Evolutionary conservation across 805 yeast genomes (phyloP), one percentile per base, ranked within the genome.

Genomic region (Starmerella cellae): DNA sequence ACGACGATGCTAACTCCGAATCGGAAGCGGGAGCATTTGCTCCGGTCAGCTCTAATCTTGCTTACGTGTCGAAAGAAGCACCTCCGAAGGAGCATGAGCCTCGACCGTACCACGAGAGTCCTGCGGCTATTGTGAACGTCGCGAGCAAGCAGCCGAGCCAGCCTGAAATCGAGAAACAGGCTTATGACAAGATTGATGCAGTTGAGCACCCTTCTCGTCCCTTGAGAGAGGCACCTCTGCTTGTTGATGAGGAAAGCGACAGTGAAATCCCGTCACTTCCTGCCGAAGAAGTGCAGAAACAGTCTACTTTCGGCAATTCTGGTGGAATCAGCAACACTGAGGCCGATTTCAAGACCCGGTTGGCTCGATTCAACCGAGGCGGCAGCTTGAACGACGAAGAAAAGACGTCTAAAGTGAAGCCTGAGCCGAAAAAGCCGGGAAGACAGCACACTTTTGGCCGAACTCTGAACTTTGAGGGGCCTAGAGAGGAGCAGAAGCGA

Each of bases 291-390:
- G n/a, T n/a, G n/a, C n/a, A n/a, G n/a, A 13, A 24, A 8, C 11
- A 24, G 28, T 8, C 28, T 13, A 9, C 11, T 13, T 24, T 13
- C 28, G 28, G 13, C 28, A 28, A n/a, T 18, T 30, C 23, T 8
- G 23, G 13, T 21, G 38, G 31, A n/a, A 26, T 26, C 18, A 14
- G 28, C 26, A 40, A 38, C 17, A 35, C 41, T 3, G 52, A 52
- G 38, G 42, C 51, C 2, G 51, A 68, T 14, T 69, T 74, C 57
- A 64, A 63, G 44, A 66, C 65, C 44, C 64, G 73, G 43, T 58
- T 71, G 28, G 71, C 74, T 2, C 64, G 76, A 22, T 75, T 76
- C 58, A 68, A 71, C 47, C 60, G 33, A 2, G 17, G 26, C 16
- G 10, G 18, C 9, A 31, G 8, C 22, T 8, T 29, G 32, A 8